phyloP scores from a whole-genome alignment of 441 rosid species.

The Dalechampia spathulata region DNA sequence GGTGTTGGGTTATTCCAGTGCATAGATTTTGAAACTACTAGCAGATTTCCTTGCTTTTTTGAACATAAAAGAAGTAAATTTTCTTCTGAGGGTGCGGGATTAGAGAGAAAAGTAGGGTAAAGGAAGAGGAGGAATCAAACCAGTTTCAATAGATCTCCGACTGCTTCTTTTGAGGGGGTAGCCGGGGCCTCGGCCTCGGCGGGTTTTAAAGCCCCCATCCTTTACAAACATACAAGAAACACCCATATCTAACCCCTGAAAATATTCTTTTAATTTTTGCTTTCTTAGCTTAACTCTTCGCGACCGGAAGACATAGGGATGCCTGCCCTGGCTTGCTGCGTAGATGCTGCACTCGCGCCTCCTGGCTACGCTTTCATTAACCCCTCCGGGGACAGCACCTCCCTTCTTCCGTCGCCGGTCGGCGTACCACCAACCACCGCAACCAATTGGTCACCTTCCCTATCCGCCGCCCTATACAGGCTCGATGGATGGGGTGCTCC shows the following conservation, averaged over 20 bases:
- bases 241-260: background rate
- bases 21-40: conserved; percentile 7
- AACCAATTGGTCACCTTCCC: conserved; percentile 58
- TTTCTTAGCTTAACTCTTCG: background rate
- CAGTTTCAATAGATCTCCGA: conserved; percentile 40
- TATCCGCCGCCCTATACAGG: conserved; percentile 62
- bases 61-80: background rate
- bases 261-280: background rate
- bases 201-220: conserved; percentile 95
- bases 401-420: conserved; percentile 29
- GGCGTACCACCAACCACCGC: conserved; percentile 22
- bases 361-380: conserved; percentile 38
- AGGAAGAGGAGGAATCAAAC: conserved; percentile 41
- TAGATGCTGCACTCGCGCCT: conserved; percentile 67
- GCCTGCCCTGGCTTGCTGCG: conserved; percentile 81
- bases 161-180: conserved; percentile 97
- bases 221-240: conserved; percentile 25
- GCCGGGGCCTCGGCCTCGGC: conserved; percentile 99
- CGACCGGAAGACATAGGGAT: conserved; percentile 27
- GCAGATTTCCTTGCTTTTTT: background rate
- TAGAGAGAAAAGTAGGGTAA: conserved; percentile 32
- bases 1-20: conserved; percentile 21
- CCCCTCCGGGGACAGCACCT: conserved; percentile 37
- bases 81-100: conserved; percentile 45
- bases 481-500: conserved; percentile 93